Conservation (phyloP, 2,329 filamentous ascomycete genomes). For the Paecilomyces sp. region DNA sequence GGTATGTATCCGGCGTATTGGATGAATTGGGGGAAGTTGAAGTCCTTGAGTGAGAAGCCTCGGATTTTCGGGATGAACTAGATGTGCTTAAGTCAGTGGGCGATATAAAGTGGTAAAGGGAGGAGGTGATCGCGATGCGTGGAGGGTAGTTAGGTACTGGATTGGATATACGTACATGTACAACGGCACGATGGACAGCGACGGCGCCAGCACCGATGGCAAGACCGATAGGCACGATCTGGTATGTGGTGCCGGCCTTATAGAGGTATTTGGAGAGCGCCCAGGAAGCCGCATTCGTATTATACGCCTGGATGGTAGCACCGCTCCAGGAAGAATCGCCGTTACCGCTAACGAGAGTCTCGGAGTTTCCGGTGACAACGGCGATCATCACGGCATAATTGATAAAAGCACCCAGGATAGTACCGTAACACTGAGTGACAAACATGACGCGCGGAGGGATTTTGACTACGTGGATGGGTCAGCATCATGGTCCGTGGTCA, state of each 20-base stretch:
- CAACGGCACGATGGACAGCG: constrained; percentile 2
- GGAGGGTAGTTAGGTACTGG: neutral
- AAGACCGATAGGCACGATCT: constrained; percentile 6
- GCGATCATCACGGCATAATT: constrained; percentile 7
- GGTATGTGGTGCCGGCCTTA: constrained; percentile 3
- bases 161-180: constrained; percentile 1
- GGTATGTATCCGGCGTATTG: constrained; percentile 50
- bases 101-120: neutral
- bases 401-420: constrained; percentile 5
- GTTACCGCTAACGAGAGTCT: constrained; percentile 3
- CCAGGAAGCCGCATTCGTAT: constrained; percentile 7
- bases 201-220: constrained; percentile 4
- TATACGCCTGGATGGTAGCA: constrained; percentile 4
- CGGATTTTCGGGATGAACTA: constrained; percentile 44
- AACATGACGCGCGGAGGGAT: constrained; percentile 8
- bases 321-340: constrained; percentile 8
- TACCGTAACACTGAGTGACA: constrained; percentile 7
- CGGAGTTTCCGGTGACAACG: constrained; percentile 3
- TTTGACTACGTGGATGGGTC: constrained; percentile 3
- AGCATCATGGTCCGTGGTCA: neutral
- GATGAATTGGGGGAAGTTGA: constrained; percentile 50
- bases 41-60: constrained; percentile 32
- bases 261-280: constrained; percentile 8
- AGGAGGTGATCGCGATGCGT: neutral
- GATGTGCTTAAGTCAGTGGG: neutral